Conservation (phyloP, 2,329 filamentous ascomycete species). For the Aspergillus arachidicola region DNA sequence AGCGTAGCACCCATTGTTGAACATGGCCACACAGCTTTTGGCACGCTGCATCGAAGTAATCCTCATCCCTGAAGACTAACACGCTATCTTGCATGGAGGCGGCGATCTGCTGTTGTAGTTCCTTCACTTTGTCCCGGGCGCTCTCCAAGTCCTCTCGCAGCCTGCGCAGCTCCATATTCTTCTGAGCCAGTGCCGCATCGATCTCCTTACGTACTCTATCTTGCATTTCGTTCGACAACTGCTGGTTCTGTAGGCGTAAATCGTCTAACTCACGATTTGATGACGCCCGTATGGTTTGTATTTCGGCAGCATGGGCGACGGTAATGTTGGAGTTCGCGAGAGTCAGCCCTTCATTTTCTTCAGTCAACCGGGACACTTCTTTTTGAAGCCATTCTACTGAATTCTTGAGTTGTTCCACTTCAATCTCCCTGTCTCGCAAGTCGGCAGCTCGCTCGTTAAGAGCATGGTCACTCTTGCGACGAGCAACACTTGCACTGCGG, state of each 20-base stretch:
- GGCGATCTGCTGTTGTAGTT: slow-evolving; percentile 62
- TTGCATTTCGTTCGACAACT: slow-evolving; percentile 65
- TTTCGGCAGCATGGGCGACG: slow-evolving; percentile 72
- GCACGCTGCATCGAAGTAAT: slow-evolving; percentile 93
- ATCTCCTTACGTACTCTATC: slow-evolving; percentile 64
- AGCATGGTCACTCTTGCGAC: slow-evolving; percentile 58
- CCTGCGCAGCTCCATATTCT: slow-evolving; percentile 79
- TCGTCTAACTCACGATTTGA: slow-evolving; percentile 70
- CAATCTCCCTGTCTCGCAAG: slow-evolving; percentile 78
- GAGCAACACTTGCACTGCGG: slow-evolving; percentile 57
- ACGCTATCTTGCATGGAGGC: slow-evolving; percentile 68
- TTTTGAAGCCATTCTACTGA: slow-evolving; percentile 78
- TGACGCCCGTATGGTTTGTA: slow-evolving; percentile 63
- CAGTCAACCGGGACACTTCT: slow-evolving; percentile 77
- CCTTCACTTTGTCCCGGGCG: slow-evolving; percentile 64
- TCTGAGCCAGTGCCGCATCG: slow-evolving; percentile 69
- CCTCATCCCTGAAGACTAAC: slow-evolving; percentile 80
- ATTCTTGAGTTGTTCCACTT: slow-evolving; percentile 80
- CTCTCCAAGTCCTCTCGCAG: slow-evolving; percentile 77
- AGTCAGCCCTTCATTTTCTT: slow-evolving; percentile 78
- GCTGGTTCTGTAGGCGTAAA: slow-evolving; percentile 64
- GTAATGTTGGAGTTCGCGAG: slow-evolving; percentile 77
- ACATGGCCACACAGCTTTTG: slow-evolving; percentile 94
- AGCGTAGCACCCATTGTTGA: slow-evolving; percentile 95
- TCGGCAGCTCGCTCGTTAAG: slow-evolving; percentile 68